Percentiles rank a stretch among this genome's conserved stretches.
phyloP scores from a whole-genome alignment of 2,329 filamentous ascomycete genomes.

The Alternaria burnsii region DNA sequence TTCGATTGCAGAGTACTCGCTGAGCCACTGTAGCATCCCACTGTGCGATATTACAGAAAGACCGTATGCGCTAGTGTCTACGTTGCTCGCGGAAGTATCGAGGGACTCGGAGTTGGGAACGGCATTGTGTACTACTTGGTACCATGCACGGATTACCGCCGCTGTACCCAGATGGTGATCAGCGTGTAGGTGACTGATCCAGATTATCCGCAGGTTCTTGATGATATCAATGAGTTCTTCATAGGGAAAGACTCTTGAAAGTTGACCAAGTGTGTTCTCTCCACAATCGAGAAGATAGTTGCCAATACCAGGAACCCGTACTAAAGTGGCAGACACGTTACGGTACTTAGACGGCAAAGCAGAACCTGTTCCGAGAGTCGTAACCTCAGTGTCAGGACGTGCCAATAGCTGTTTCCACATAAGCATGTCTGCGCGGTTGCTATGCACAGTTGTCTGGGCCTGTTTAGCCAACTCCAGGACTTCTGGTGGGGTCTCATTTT shows the following conservation, averaged over 20 bases:
- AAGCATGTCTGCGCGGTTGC: slow-evolving; percentile 57
- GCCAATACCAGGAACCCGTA: slow-evolving; percentile 85
- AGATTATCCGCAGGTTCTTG: slow-evolving; percentile 80
- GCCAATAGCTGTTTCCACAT: slow-evolving; percentile 72
- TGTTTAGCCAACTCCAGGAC: slow-evolving; percentile 64
- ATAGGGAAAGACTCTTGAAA: slow-evolving; percentile 75
- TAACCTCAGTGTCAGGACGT: slow-evolving; percentile 79
- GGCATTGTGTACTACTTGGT: slow-evolving; percentile 62
- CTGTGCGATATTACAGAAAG: slow-evolving; percentile 69
- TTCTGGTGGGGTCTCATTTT: slow-evolving; percentile 53
- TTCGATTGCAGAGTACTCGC: slow-evolving; percentile 81
- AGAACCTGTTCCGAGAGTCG: slow-evolving; percentile 90
- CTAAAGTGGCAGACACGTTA: slow-evolving; percentile 88
- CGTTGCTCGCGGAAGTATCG: slow-evolving; percentile 26
- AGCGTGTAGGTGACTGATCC: slow-evolving; percentile 95
- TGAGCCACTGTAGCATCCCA: slow-evolving; percentile 77
- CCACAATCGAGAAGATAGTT: slow-evolving; percentile 91
- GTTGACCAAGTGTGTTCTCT: slow-evolving; percentile 89
- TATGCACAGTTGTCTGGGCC: slow-evolving; percentile 49
- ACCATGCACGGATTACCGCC: slow-evolving; percentile 85
- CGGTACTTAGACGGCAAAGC: slow-evolving; percentile 90
- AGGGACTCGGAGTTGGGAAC: slow-evolving; percentile 38
- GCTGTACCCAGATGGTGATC: slow-evolving; percentile 91
- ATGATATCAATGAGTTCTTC: slow-evolving; percentile 75
- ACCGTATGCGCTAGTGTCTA: slow-evolving; percentile 42